Base-by-base conservation (phyloP, 805 yeast genomes). In the Cyberlindnera suaveolens region DNA sequence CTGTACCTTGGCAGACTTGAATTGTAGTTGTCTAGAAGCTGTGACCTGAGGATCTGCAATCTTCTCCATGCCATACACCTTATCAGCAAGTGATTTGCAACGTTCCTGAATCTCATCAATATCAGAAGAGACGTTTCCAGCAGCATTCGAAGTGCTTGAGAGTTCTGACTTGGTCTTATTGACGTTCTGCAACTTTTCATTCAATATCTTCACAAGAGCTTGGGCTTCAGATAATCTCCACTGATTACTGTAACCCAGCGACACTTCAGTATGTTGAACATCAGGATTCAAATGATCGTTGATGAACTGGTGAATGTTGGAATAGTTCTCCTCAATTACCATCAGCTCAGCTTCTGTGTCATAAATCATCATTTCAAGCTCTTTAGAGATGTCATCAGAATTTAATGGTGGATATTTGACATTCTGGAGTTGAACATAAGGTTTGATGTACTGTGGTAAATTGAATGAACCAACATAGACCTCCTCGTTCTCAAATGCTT, bases 171-270 rank as follows among this genome's bases (percentile, higher is more conserved):
- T 2, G 32, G 15, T n/a, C 8, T 14, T 6, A 2, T 33, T 3
- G 5, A 33, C 26, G 6, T 31, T 32, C 6, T 39, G 36, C 13
- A 34, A 2, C 15, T 40, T 36, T 2, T 26, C 20, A 3, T 40
- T 10, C 10, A 54, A 15, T 9, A 56, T 42, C 1, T 37, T 38
- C 5, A 26, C 27, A 6, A 64, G 34, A 5, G 39, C 40, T 0
- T 27, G 15, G 6, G 54, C 50, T 41, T 68, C 71, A 13, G 58
- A 41, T 17, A 69, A 42, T 51, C 71, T 64, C 74, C 74, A 69
- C 9, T 66, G 61, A 34, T 62, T 58, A 14, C 58, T 44, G 38
- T 55, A 48, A 14, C 53, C 50, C 1, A 66, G 31, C 0, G 69
- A 54, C 3, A 36, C 44, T 6, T 46, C 50, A 2, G 67, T 54